Percentiles rank a stretch among this genome's conserved stretches.
phyloP scores from a whole-genome alignment of 2,329 filamentous ascomycete genomes.

The Onygenales sp. region DNA sequence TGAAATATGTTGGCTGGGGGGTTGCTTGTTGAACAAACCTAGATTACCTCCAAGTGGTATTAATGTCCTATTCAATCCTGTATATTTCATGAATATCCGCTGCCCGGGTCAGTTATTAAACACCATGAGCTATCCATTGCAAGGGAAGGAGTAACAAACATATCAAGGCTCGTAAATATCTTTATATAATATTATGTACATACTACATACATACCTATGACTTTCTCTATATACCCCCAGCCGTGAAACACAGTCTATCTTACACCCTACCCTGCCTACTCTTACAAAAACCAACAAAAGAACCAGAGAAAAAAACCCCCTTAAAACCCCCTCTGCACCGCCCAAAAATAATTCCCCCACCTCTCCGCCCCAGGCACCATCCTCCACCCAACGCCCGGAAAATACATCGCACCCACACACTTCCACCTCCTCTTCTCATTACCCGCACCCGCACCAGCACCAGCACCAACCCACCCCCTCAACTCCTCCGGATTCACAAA shows the following conservation, averaged over 20 bases:
- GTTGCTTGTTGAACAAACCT: too few relatives aligned
- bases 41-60: too few relatives aligned
- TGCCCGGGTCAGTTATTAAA: neutral
- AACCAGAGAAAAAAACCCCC: neutral
- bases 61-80: too few relatives aligned
- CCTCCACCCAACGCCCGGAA: conserved; percentile 85
- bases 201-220: neutral
- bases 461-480: conserved; percentile 24
- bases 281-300: neutral
- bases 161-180: neutral
- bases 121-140: neutral
- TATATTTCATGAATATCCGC: too few relatives aligned
- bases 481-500: conserved; percentile 66
- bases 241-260: neutral
- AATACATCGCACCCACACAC: conserved; percentile 75
- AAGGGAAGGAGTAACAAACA: neutral
- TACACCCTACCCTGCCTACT: neutral
- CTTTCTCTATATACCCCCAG: too few relatives aligned
- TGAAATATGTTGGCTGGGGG: too few relatives aligned
- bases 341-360: conserved; percentile 95
- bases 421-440: conserved; percentile 45
- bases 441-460: conserved; percentile 27
- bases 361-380: conserved; percentile 71
- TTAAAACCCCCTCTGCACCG: conserved; percentile 47
- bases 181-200: neutral